Evolutionary conservation across 2,329 filamentous ascomycete species (phyloP).

Genomic region (Aspergillus intermedius): DNA sequence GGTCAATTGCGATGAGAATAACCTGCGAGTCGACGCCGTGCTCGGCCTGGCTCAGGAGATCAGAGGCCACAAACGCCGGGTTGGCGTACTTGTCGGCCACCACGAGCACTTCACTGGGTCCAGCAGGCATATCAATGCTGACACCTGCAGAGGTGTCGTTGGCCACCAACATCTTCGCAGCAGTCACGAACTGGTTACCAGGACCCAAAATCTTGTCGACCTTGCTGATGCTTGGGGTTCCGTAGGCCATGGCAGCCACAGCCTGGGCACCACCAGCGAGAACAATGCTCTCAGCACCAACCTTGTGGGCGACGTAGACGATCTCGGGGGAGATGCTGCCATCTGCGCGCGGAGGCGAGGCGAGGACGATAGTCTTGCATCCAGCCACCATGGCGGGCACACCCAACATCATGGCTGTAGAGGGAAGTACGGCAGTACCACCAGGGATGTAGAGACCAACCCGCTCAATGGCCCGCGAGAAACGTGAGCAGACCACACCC

Average conservation of each 20-base stretch:
- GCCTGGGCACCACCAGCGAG: conserved; percentile 93
- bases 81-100: conserved; percentile 82
- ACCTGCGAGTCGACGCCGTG: conserved; percentile 96
- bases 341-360: conserved; percentile 81
- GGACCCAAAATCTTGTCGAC: conserved; percentile 98
- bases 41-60: conserved; percentile 90
- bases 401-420: conserved; percentile 94
- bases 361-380: conserved; percentile 89
- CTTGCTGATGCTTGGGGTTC: conserved; percentile 87
- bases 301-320: conserved; percentile 94
- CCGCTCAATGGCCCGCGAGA: conserved; percentile 83
- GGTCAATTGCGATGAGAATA: conserved; percentile 76
- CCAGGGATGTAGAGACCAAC: conserved; percentile 97
- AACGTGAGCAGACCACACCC: conserved; percentile 88
- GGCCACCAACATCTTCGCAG: conserved; percentile 95
- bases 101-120: conserved; percentile 94
- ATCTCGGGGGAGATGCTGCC: conserved; percentile 93
- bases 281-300: conserved; percentile 92
- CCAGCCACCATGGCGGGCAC: conserved; percentile 97
- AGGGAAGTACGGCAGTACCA: conserved; percentile 93
- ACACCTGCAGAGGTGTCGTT: conserved; percentile 96
- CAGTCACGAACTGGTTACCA: conserved; percentile 97
- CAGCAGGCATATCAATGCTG: conserved; percentile 97
- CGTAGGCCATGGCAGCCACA: conserved; percentile 93
- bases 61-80: conserved; percentile 90